These are phyloP conservation scores for Prototheca wickerhamii DNA, from an alignment of 163 green algal species.

Conservation along the genomic window DNA sequence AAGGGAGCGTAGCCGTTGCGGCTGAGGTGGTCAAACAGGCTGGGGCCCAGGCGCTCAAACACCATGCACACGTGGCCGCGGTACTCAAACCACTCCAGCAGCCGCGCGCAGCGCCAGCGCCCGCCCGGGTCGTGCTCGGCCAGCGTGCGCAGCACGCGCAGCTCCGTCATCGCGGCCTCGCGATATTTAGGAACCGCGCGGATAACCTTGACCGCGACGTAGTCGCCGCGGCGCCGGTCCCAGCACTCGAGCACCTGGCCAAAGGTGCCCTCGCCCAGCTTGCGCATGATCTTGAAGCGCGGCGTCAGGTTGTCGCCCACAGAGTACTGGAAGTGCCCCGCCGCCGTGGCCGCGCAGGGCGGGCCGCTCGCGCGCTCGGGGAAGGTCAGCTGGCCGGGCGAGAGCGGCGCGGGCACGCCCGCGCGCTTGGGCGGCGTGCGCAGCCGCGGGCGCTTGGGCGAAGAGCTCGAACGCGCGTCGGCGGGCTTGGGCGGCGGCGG, in stretches of 20 bases:
- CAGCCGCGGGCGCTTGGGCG: neutral
- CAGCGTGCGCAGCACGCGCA: slow-evolving; percentile 80
- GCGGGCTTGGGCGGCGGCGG: too few species aligned
- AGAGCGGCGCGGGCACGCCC: slow-evolving; percentile 1
- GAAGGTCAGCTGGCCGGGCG: neutral
- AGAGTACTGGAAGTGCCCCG: slow-evolving; percentile 74
- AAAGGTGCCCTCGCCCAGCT: slow-evolving; percentile 96
- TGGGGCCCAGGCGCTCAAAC: slow-evolving; percentile 91
- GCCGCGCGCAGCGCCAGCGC: slow-evolving; percentile 58
- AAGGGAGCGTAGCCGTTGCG: slow-evolving; percentile 78
- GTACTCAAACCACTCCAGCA: slow-evolving; percentile 95
- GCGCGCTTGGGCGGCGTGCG: neutral
- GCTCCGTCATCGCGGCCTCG: slow-evolving; percentile 95
- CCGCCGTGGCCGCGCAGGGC: slow-evolving; percentile 25
- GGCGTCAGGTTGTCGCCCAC: slow-evolving; percentile 77
- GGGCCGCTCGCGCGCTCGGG: slow-evolving; percentile 2
- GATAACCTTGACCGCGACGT: slow-evolving; percentile 96
- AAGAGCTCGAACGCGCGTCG: neutral
- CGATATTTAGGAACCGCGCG: slow-evolving; percentile 85
- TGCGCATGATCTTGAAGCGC: slow-evolving; percentile 90
- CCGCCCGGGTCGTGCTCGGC: slow-evolving; percentile 60
- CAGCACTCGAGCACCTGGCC: slow-evolving; percentile 96
- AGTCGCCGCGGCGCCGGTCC: slow-evolving; percentile 77
- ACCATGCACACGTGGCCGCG: slow-evolving; percentile 97
- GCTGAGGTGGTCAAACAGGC: slow-evolving; percentile 92